These are phyloP conservation scores for Alternaria novae-zelandiae DNA, from an alignment of 2,329 filamentous ascomycete species.

Conservation along the genomic window DNA sequence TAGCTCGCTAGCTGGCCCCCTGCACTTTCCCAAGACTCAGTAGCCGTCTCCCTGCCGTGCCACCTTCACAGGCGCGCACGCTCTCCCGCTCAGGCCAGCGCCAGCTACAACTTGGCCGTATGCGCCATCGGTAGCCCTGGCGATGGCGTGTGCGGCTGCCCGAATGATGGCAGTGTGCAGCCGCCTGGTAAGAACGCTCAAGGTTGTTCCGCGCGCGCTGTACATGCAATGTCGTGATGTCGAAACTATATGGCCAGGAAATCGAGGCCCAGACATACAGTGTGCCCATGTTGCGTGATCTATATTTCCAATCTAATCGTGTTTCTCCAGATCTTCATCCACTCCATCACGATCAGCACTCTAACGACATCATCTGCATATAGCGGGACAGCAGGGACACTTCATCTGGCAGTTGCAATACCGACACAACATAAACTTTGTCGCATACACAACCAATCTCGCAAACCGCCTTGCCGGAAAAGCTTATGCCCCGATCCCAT, in stretches of 20 bases:
- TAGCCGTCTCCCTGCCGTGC: constrained; percentile 32
- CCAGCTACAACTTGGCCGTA: constrained; percentile 12
- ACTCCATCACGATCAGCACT: not conserved
- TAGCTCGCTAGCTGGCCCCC: constrained; percentile 27
- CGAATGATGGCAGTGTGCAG: not conserved
- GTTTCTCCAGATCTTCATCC: not conserved
- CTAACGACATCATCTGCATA: not conserved
- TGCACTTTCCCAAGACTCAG: constrained; percentile 10
- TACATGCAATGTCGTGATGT: not conserved
- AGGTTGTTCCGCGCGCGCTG: not conserved
- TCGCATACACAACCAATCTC: not conserved
- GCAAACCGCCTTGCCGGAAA: constrained; percentile 8
- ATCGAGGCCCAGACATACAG: not conserved
- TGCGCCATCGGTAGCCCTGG: constrained; percentile 5
- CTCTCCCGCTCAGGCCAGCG: constrained; percentile 13
- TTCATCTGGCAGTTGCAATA: constrained; percentile 2
- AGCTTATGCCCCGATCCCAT: constrained; percentile 11
- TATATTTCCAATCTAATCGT: not conserved
- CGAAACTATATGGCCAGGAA: not conserved
- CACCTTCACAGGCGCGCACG: constrained; percentile 11
- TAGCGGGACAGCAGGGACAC: not conserved
- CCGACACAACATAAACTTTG: constrained; percentile 5
- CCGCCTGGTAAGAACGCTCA: not conserved
- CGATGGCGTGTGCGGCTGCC: constrained; percentile 15
- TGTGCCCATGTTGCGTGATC: not conserved